Conservation (phyloP, 306 rosid genomes). For the Prunus mira region DNA sequence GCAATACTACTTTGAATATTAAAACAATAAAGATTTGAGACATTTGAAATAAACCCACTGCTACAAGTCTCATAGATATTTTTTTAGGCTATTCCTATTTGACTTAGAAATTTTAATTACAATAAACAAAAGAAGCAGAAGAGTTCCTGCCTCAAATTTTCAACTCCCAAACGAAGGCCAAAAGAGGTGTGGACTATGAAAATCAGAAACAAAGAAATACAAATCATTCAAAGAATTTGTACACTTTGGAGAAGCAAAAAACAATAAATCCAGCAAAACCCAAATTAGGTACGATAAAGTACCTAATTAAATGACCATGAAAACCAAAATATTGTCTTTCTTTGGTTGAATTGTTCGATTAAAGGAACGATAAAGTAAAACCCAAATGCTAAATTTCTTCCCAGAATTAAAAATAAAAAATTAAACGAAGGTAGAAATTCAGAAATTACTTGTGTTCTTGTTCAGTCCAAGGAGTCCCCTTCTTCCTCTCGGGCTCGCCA, state of each 20-base stretch:
- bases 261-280: not conserved
- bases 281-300: not conserved
- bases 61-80: not conserved
- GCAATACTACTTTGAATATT: not conserved
- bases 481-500: constrained; percentile 70
- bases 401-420: not conserved
- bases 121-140: not conserved
- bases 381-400: not conserved
- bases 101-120: too few relatives aligned
- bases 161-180: not conserved
- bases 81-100: not conserved
- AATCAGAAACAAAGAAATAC: not conserved
- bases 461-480: constrained; percentile 87
- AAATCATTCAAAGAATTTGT: not conserved
- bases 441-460: constrained; percentile 69
- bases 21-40: not conserved
- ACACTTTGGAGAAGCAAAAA: too few relatives aligned
- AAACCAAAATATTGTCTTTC: not conserved
- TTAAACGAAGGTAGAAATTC: not conserved
- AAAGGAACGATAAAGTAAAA: not conserved
- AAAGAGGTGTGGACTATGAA: not conserved
- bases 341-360: not conserved
- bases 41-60: not conserved
- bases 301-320: not conserved
- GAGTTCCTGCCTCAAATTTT: not conserved